Evolutionary conservation across 2,329 filamentous ascomycete genomes (phyloP).

Genomic region (Botrytis sinoallii): DNA sequence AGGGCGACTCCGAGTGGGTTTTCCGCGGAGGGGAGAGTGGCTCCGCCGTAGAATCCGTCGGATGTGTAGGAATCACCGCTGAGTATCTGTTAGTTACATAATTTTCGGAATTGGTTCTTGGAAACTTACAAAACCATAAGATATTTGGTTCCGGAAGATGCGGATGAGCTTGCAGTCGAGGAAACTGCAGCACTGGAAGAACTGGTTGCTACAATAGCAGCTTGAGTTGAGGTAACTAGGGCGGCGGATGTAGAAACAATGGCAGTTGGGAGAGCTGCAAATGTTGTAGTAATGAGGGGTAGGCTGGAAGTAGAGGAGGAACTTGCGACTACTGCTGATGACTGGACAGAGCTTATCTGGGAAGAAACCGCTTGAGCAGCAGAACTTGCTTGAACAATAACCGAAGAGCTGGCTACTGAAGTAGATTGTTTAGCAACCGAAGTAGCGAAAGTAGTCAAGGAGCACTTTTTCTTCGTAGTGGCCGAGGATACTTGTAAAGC

Average conservation of each 20-base stretch:
- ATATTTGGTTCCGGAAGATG: constrained; percentile 15
- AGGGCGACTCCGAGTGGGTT: not conserved
- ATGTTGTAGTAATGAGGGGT: not conserved
- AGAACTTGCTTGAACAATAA: not conserved
- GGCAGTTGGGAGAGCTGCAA: not conserved
- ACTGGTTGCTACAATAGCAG: not conserved
- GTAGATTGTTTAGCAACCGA: not conserved
- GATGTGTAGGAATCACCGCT: constrained; percentile 14
- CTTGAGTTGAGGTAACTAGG: not conserved
- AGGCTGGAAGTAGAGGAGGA: not conserved
- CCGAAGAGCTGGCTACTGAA: not conserved
- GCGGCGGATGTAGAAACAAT: not conserved
- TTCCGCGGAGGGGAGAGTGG: not conserved
- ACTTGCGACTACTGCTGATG: not conserved
- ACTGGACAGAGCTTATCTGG: not conserved
- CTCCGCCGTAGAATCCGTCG: constrained; percentile 4
- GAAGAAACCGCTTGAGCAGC: not conserved
- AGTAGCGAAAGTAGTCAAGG: not conserved
- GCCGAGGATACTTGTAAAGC: not conserved
- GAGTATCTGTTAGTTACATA: not conserved
- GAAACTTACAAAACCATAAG: constrained; percentile 10
- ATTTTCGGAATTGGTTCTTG: not conserved
- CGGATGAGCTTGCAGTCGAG: not conserved
- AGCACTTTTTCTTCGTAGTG: not conserved
- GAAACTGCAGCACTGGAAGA: not conserved